Evolutionary conservation across 116 monocot species (phyloP).

Genomic region (Zostera marina): DNA sequence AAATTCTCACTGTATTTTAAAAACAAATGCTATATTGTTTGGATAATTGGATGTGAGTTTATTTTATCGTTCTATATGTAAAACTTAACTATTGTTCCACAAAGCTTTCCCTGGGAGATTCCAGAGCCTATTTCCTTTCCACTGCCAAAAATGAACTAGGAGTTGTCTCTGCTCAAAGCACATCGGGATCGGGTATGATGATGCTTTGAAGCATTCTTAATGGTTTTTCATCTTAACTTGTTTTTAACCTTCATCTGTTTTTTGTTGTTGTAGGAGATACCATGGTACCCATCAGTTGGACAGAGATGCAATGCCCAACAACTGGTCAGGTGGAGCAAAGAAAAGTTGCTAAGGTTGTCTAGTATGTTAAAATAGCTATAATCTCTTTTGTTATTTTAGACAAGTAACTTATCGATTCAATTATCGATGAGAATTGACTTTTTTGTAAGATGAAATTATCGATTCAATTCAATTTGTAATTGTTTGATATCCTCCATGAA

Average conservation of each 20-base stretch:
- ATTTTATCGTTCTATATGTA: no score
- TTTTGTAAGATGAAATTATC: no score
- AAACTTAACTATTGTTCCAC: conserved; percentile 25
- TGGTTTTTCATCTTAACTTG: neutral
- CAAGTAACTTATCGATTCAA: no score
- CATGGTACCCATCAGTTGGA: conserved; percentile 92
- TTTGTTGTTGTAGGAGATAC: conserved; percentile 36
- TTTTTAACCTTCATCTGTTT: neutral
- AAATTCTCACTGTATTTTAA: no score
- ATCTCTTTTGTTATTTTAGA: no score
- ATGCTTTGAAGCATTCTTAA: no score
- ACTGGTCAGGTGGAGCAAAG: conserved; percentile 83
- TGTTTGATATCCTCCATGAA: no score
- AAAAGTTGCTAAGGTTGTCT: conserved; percentile 70
- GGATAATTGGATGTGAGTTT: no score
- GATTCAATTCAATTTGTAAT: no score
- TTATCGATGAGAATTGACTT: no score
- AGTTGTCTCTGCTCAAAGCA: conserved; percentile 89
- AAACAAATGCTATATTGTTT: no score
- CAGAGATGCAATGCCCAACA: conserved; percentile 95
- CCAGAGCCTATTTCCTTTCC: conserved; percentile 96
- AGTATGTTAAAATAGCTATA: neutral
- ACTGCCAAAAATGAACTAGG: conserved; percentile 96
- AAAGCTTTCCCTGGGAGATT: conserved; percentile 98
- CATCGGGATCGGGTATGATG: conserved; percentile 61